These are phyloP conservation scores for Kuraishia ogatae DNA, from an alignment of 805 yeast species.

Conservation along the genomic window DNA sequence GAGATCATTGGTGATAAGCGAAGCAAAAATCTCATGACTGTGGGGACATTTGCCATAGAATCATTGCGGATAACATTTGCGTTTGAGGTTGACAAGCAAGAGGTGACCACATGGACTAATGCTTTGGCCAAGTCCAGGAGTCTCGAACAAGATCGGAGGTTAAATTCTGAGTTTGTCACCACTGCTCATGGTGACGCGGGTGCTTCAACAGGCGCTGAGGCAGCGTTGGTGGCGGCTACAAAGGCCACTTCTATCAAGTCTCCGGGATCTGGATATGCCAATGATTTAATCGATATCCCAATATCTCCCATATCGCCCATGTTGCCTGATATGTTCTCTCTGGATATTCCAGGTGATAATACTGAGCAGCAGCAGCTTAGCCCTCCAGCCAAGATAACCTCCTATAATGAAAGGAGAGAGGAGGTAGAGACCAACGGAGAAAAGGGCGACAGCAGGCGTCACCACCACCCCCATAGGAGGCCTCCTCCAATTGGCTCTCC, in stretches of 20 bases:
- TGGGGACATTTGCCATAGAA: constrained; percentile 47
- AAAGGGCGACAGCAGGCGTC: neutral
- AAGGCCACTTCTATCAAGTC: constrained; percentile 12
- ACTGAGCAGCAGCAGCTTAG: neutral
- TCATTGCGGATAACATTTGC: constrained; percentile 46
- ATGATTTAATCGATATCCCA: neutral
- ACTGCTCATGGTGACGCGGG: constrained; percentile 24
- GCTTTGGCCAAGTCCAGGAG: constrained; percentile 39
- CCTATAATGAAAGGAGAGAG: neutral
- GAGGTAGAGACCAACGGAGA: neutral
- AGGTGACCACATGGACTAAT: constrained; percentile 50
- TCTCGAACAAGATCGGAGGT: constrained; percentile 36
- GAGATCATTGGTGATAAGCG: constrained; percentile 40
- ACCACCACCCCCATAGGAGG: neutral
- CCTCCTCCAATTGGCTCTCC: neutral
- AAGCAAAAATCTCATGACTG: constrained; percentile 24
- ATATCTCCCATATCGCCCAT: constrained; percentile 2
- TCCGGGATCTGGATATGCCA: neutral
- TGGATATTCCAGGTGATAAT: neutral
- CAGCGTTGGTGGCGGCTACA: constrained; percentile 28
- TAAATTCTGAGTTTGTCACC: constrained; percentile 13
- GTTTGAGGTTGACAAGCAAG: constrained; percentile 45
- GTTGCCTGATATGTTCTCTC: neutral
- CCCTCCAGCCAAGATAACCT: neutral
- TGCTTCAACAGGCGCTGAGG: constrained; percentile 21